Evolutionary conservation across 176 grass and related monocot species (phyloP), one percentile per base, ranked within the genome.

Genomic region (Triticum timopheevii): DNA sequence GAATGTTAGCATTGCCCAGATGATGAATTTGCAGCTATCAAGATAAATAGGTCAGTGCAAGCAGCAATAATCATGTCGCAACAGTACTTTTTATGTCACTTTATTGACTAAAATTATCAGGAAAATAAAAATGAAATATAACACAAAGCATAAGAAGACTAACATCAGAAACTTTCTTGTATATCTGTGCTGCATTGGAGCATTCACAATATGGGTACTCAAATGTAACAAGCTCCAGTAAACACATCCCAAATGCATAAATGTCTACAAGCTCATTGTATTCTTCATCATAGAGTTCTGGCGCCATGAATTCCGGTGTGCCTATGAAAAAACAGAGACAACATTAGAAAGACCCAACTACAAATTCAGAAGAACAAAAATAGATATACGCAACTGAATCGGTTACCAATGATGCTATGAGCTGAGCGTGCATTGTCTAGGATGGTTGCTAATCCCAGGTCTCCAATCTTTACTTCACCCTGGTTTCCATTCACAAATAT

Each of bases 401-500:
- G 44, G 54, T 86, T 83, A 95, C 93, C 93, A 22, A 95, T 95
- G 63, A 92, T 84, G 76, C 90, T 95, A 58, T 91, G 93, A 77
- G 93, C 93, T n/a, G 90, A 95, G 5, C 91, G 86, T 79, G 91
- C 93, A 83, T 95, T 85, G 42, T 90, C 84, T 63, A 95, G 77
- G 77, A 93, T 95, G 22, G 93, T 88, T 31, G 90, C 93, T 86
- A 95, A 92, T 38, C 93, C 93, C 30, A 95, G 86, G 61, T 95
- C 93, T 76, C 93, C 93, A 89, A 93, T 95, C 84, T 95, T 95
- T 64, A 92, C 93, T 74, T 95, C 93, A 28, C 93, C 93, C 76
- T 93, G 93, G 77, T 95, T 95, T 61, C 90, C 93, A 27, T 95
- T 95, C 62, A 95, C 91, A 82, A 95, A 95, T 78, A 95, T 95